phyloP scores from a whole-genome alignment of 1,284 basidiomycete genomes.

The Leccinum pachyderme region DNA sequence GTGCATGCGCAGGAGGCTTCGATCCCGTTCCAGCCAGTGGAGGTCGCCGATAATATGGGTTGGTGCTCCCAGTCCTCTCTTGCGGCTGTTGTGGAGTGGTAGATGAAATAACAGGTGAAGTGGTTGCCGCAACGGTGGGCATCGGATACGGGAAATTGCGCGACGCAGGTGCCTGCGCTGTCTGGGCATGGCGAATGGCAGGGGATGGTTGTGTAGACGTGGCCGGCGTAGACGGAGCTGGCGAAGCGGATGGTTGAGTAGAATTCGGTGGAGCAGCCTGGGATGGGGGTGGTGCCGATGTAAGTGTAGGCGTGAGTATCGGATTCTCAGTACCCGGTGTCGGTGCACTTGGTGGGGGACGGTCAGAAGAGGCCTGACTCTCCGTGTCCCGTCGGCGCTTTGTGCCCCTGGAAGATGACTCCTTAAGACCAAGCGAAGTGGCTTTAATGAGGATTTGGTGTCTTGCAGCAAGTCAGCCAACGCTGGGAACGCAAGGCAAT shows the following conservation, averaged over 20 bases:
- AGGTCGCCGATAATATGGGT: conserved; percentile 37
- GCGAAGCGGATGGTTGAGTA: conserved; percentile 29
- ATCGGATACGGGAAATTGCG: conserved; percentile 45
- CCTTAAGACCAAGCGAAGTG: conserved; percentile 69
- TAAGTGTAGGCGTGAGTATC: conserved; percentile 17
- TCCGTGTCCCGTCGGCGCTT: conserved; percentile 60
- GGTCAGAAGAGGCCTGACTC: conserved; percentile 31
- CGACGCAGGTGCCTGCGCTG: conserved; percentile 30
- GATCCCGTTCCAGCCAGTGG: conserved; percentile 27
- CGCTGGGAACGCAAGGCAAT: conserved; percentile 1
- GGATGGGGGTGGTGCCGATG: conserved; percentile 19
- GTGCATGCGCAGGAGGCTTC: conserved; percentile 35
- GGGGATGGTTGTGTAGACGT: conserved; percentile 32
- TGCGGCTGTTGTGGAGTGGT: conserved; percentile 25
- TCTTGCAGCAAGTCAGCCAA: conserved; percentile 37
- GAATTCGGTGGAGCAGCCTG: conserved; percentile 22
- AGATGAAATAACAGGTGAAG: conserved; percentile 38
- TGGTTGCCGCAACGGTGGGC: conserved; percentile 42
- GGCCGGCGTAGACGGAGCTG: conserved; percentile 31
- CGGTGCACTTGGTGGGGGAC: conserved; percentile 26
- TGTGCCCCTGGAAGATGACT: conserved; percentile 60
- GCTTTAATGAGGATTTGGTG: conserved; percentile 79
- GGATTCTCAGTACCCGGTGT: conserved; percentile 26
- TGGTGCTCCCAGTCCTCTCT: conserved; percentile 31
- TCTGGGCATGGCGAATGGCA: conserved; percentile 32